A percentile compares a stretch with the other conserved stretches of the same genome.
Evolutionary conservation across 1,284 basidiomycete species (phyloP).

Genomic region (Rhodotorula sp.): DNA sequence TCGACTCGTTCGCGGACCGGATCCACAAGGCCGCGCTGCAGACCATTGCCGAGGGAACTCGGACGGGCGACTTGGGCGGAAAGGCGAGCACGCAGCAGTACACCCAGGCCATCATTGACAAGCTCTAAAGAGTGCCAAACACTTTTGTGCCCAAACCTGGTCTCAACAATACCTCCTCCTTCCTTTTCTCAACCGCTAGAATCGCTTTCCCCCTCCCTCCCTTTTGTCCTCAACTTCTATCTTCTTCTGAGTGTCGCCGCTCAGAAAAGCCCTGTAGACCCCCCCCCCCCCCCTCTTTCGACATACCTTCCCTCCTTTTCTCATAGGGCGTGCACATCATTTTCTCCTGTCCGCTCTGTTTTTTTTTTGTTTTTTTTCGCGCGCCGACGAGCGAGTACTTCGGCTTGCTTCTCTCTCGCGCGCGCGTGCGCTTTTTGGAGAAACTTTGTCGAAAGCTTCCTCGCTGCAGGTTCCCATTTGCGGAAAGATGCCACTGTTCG

Average conservation of each 20-base stretch:
- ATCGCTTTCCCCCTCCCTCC: neutral
- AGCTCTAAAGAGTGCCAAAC: slow-evolving; percentile 57
- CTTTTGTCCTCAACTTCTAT: neutral
- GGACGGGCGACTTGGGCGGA: slow-evolving; percentile 91
- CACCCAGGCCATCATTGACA: slow-evolving; percentile 79
- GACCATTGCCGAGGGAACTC: slow-evolving; percentile 88
- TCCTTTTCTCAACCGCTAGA: neutral
- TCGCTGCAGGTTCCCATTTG: too few relatives aligned
- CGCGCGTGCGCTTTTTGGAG: too few relatives aligned
- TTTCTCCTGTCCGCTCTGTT: too few relatives aligned
- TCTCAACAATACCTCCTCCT: neutral
- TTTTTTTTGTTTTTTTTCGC: too few relatives aligned
- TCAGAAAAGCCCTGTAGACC: neutral
- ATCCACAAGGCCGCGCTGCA: slow-evolving; percentile 89
- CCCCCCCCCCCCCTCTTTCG: too few relatives aligned
- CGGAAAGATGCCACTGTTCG: too few relatives aligned
- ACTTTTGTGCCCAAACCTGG: neutral
- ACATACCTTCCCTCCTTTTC: too few relatives aligned
- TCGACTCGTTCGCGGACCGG: slow-evolving; percentile 77
- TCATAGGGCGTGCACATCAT: too few relatives aligned
- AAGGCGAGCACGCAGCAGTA: slow-evolving; percentile 83
- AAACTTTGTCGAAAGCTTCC: too few relatives aligned
- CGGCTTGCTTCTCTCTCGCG: too few relatives aligned
- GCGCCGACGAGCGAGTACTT: too few relatives aligned
- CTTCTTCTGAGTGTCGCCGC: neutral